A percentile compares a stretch with the other conserved stretches of the same genome.
Conservation (phyloP, 73 alveolate genomes). For the Blepharisma japonicum region DNA sequence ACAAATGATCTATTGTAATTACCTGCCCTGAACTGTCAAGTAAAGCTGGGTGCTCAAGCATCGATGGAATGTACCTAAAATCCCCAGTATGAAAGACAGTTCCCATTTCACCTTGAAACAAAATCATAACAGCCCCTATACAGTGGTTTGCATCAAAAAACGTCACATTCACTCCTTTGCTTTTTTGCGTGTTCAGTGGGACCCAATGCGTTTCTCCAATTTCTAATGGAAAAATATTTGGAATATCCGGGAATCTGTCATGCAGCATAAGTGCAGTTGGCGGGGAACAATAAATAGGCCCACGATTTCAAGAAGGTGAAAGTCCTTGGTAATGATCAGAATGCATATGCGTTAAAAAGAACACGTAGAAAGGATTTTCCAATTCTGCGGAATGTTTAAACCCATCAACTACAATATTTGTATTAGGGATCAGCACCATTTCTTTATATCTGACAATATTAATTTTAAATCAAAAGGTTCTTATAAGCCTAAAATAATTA, state of each 20-base stretch:
- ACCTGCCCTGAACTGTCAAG: constrained; percentile 30
- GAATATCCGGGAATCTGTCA: constrained; percentile 53
- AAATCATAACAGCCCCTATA: constrained; percentile 67
- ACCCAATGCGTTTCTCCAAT: constrained; percentile 52
- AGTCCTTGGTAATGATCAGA: constrained; percentile 70
- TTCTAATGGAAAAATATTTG: constrained; percentile 4
- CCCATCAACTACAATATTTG: constrained; percentile 1
- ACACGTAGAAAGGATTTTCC: constrained; percentile 36
- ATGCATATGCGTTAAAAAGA: constrained; percentile 67
- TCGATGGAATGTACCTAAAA: constrained; percentile 52
- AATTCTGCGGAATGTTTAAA: neutral
- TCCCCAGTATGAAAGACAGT: constrained; percentile 65
- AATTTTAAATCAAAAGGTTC: too few relatives aligned
- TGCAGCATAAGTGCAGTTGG: constrained; percentile 43
- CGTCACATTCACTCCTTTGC: constrained; percentile 57
- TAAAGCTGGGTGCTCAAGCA: constrained; percentile 46
- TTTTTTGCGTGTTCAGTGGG: constrained; percentile 17
- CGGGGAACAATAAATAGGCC: constrained; percentile 53
- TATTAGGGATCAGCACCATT: neutral
- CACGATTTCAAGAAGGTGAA: constrained; percentile 59
- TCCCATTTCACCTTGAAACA: constrained; percentile 59
- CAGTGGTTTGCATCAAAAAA: constrained; percentile 64
- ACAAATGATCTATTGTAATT: constrained; percentile 52
- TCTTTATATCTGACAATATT: neutral
- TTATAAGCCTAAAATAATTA: neutral